Conservation (phyloP, 1,284 basidiomycete genomes). For the Cryptococcus deneoformans region DNA sequence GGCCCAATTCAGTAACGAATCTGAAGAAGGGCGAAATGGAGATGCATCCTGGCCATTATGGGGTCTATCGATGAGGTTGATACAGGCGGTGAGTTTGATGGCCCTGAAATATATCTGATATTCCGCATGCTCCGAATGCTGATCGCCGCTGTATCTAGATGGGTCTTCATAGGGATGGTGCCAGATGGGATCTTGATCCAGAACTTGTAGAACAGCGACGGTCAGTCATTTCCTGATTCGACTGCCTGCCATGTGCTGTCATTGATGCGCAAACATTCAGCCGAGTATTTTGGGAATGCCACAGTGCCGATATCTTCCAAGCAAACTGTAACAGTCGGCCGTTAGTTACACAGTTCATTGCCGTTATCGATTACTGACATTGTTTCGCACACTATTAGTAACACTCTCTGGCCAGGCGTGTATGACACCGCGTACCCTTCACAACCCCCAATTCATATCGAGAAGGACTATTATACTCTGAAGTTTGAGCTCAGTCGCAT, state of each 20-base stretch:
- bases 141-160: slow-evolving; percentile 18
- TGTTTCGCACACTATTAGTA: too few relatives aligned
- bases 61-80: slow-evolving; percentile 36
- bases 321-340: slow-evolving; percentile 37
- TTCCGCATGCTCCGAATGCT: neutral
- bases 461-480: slow-evolving; percentile 17
- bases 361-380: neutral
- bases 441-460: too few relatives aligned
- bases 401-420: too few relatives aligned
- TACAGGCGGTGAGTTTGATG: slow-evolving; percentile 26
- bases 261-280: slow-evolving; percentile 2
- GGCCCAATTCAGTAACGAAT: slow-evolving; percentile 25
- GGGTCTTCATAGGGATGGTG: slow-evolving; percentile 44
- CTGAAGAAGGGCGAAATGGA: slow-evolving; percentile 33
- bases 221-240: neutral
- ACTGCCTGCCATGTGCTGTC: neutral
- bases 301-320: slow-evolving; percentile 29
- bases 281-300: slow-evolving; percentile 34
- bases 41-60: slow-evolving; percentile 41
- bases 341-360: slow-evolving; percentile 24
- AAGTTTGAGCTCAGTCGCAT: slow-evolving; percentile 31
- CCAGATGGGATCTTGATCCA: slow-evolving; percentile 34
- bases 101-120: neutral
- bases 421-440: too few relatives aligned
- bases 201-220: slow-evolving; percentile 36